These are phyloP conservation scores for Ustilago tritici DNA, from an alignment of 1,284 basidiomycete species.

Conservation along the genomic window DNA sequence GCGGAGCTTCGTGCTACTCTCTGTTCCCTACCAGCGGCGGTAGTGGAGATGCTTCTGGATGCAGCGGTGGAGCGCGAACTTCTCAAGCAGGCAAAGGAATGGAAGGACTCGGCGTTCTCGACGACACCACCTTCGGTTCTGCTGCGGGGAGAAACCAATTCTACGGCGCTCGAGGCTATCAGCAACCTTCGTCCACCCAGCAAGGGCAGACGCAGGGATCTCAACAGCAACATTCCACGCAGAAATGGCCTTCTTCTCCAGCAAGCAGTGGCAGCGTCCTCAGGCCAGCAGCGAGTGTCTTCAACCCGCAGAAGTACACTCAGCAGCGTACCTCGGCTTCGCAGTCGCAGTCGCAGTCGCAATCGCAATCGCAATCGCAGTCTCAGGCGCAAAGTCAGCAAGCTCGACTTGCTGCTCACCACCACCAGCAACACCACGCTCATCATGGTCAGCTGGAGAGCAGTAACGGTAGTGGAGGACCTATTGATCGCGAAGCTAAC, in stretches of 20 bases:
- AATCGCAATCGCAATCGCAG: conserved; percentile 26
- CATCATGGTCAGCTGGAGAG: conserved; percentile 6
- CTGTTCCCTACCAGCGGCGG: conserved; percentile 40
- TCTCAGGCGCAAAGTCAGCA: conserved; percentile 26
- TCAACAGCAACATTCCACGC: conserved; percentile 15
- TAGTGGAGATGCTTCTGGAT: conserved; percentile 11
- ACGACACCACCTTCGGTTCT: conserved; percentile 26
- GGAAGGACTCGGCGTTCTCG: conserved; percentile 42
- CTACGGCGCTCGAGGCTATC: conserved; percentile 43
- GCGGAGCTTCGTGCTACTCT: conserved; percentile 37
- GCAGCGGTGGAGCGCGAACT: conserved; percentile 14
- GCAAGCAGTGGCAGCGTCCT: conserved; percentile 23
- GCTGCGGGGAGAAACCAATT: conserved; percentile 27
- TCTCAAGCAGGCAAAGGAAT: conserved; percentile 32
- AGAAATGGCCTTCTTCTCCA: conserved; percentile 25
- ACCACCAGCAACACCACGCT: conserved; percentile 25
- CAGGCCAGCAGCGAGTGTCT: conserved; percentile 38
- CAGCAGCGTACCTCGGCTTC: conserved; percentile 13
- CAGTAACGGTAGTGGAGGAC: conserved; percentile 24
- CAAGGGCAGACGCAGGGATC: conserved; percentile 9
- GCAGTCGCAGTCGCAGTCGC: conserved; percentile 30
- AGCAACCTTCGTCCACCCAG: conserved; percentile 15
- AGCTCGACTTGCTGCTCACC: conserved; percentile 12
- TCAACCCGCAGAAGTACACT: conserved; percentile 38
- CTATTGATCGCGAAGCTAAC: conserved; percentile 32